A percentile compares a stretch with the other conserved stretches of the same genome.
Evolutionary conservation across 1,284 basidiomycete genomes (phyloP).

Genomic region (Boletus sp.): DNA sequence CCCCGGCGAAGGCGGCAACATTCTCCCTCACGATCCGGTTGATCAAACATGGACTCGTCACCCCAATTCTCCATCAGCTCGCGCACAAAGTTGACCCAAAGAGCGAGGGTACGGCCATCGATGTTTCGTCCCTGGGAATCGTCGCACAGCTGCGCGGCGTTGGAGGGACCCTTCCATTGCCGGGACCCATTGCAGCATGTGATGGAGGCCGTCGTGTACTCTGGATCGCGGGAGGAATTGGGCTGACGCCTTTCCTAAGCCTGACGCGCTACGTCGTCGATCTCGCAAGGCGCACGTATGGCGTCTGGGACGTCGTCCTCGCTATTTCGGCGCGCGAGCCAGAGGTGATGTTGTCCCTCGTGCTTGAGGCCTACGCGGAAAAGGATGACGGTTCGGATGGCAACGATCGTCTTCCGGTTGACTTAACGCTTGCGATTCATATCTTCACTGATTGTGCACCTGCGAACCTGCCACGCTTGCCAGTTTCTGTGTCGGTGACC

Average conservation of each 20-base stretch:
- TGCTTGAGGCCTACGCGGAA: slow-evolving; percentile 18
- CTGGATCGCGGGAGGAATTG: slow-evolving; percentile 29
- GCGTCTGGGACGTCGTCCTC: slow-evolving; percentile 21
- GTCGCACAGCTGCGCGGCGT: slow-evolving; percentile 32
- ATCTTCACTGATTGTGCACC: slow-evolving; percentile 11
- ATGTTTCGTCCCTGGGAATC: slow-evolving; percentile 32
- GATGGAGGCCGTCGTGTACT: slow-evolving; percentile 23
- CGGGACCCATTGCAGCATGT: slow-evolving; percentile 22
- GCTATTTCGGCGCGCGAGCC: slow-evolving; percentile 26
- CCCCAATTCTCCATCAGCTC: slow-evolving; percentile 21
- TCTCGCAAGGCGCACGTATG: slow-evolving; percentile 10
- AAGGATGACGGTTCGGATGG: neutral
- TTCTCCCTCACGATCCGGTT: slow-evolving; percentile 28
- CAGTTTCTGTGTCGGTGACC: slow-evolving; percentile 8
- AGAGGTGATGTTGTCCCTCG: slow-evolving; percentile 20
- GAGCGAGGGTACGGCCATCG: neutral
- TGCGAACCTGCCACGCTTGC: slow-evolving; percentile 4
- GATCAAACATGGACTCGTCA: slow-evolving; percentile 42
- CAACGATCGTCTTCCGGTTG: slow-evolving; percentile 6
- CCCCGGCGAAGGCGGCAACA: slow-evolving; percentile 30
- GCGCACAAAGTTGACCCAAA: slow-evolving; percentile 14
- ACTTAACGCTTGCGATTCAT: slow-evolving; percentile 16
- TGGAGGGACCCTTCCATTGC: slow-evolving; percentile 32
- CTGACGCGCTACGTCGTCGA: slow-evolving; percentile 17
- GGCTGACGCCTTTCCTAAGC: slow-evolving; percentile 22